A percentile compares a stretch with the other conserved stretches of the same genome.
phyloP scores from a whole-genome alignment of 352 stramenopile genomes.

The Pythium sukuiense region DNA sequence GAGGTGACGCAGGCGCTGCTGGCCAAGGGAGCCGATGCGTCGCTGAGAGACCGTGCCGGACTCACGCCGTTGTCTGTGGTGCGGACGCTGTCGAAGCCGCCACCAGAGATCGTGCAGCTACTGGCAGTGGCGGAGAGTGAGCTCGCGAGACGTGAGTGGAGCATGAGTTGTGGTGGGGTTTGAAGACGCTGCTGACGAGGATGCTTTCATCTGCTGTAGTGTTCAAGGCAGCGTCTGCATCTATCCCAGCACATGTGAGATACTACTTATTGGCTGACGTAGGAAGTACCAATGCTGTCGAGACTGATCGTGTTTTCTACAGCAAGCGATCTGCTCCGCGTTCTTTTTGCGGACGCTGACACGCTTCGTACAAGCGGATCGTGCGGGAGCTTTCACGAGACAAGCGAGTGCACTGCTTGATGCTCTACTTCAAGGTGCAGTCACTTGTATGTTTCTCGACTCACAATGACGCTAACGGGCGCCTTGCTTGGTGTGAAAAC shows the following conservation, averaged over 20 bases:
- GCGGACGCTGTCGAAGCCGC: slow-evolving; percentile 60
- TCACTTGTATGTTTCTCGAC: too few relatives aligned
- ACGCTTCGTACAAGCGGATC: slow-evolving; percentile 10
- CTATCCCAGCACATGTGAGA: background rate
- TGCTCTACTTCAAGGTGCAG: slow-evolving; percentile 11
- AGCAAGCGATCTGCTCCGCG: slow-evolving; percentile 25
- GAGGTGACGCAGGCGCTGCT: slow-evolving; percentile 64
- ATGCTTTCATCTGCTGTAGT: background rate
- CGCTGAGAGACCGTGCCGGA: slow-evolving; percentile 52
- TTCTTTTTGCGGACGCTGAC: slow-evolving; percentile 23
- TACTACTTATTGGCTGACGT: background rate
- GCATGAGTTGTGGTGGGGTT: background rate
- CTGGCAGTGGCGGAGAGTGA: slow-evolving; percentile 47
- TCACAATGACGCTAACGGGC: background rate
- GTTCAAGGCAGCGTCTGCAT: background rate
- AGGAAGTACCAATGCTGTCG: background rate
- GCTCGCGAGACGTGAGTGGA: slow-evolving; percentile 11
- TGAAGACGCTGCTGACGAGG: background rate
- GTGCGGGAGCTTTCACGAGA: slow-evolving; percentile 6
- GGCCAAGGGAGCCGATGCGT: slow-evolving; percentile 46
- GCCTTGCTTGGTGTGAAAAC: background rate
- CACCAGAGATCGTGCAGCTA: slow-evolving; percentile 61
- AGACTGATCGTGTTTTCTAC: background rate
- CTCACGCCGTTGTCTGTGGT: slow-evolving; percentile 67
- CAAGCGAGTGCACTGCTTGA: slow-evolving; percentile 12